phyloP scores from a whole-genome alignment of 2,329 filamentous ascomycete species.

The Pseudogymnoascus sp. region DNA sequence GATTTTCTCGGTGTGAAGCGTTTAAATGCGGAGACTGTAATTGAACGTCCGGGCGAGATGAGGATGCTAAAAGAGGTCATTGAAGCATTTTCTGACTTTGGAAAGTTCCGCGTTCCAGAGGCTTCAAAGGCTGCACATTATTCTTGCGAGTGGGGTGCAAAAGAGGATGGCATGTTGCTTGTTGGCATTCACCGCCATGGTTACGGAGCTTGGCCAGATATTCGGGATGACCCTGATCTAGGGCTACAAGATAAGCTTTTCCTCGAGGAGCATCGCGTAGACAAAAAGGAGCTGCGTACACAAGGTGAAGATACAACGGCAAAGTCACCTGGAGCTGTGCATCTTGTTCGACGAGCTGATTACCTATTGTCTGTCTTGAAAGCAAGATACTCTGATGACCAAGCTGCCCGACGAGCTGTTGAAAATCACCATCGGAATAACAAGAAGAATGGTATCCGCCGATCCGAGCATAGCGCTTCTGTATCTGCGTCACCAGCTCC shows the following conservation, averaged over 20 bases:
- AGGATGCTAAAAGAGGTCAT: conserved; percentile 72
- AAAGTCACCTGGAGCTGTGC: conserved; percentile 93
- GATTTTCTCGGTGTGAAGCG: conserved; percentile 91
- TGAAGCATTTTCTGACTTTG: conserved; percentile 57
- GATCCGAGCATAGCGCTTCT: conserved; percentile 48
- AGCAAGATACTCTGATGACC: conserved; percentile 71
- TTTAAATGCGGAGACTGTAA: conserved; percentile 89
- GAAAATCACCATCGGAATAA: conserved; percentile 95
- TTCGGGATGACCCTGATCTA: conserved; percentile 83
- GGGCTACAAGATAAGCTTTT: conserved; percentile 87
- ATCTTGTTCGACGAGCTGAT: conserved; percentile 87
- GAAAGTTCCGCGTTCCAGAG: conserved; percentile 77
- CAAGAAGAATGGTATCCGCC: conserved; percentile 66
- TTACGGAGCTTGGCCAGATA: conserved; percentile 91
- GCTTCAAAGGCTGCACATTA: conserved; percentile 90
- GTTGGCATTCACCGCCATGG: conserved; percentile 89
- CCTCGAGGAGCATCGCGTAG: conserved; percentile 94
- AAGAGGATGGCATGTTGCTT: conserved; percentile 94
- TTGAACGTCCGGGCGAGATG: conserved; percentile 85
- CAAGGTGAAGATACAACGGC: conserved; percentile 63
- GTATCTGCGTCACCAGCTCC: conserved; percentile 66
- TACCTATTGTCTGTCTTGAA: conserved; percentile 93
- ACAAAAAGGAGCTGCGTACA: conserved; percentile 87
- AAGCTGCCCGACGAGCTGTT: conserved; percentile 66
- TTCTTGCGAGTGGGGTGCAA: conserved; percentile 81